These are phyloP conservation scores for Pelargonium nanum DNA, from an alignment of 345 rosid species.

Conservation along the genomic window DNA sequence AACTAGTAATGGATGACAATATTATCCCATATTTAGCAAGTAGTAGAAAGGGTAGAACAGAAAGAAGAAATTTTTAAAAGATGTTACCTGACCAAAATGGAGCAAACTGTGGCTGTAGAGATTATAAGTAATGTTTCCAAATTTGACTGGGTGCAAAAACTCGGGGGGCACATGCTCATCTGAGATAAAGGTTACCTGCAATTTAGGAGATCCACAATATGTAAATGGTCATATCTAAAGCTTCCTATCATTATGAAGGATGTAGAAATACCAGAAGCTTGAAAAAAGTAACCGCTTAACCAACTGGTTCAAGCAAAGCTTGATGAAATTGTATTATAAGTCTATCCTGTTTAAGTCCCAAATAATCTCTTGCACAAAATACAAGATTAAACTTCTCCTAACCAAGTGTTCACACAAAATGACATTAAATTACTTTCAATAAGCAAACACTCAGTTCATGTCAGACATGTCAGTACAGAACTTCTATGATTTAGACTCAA, in stretches of 20 bases:
- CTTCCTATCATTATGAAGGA: neutral
- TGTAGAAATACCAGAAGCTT: neutral
- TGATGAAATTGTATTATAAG: no score
- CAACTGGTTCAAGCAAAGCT: no score
- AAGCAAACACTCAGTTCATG: no score
- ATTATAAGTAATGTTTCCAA: conserved; percentile 52
- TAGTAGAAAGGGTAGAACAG: neutral
- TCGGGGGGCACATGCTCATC: conserved; percentile 55
- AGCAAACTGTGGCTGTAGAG: conserved; percentile 93
- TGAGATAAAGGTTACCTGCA: conserved; percentile 79
- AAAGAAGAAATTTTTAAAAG: neutral
- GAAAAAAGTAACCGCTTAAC: neutral
- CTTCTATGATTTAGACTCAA: neutral
- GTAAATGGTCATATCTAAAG: neutral
- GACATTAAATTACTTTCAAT: no score
- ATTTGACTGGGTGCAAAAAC: conserved; percentile 44
- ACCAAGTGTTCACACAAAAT: no score
- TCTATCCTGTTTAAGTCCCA: no score
- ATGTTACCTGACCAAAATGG: conserved; percentile 81
- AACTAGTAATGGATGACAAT: neutral
- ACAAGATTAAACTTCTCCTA: no score
- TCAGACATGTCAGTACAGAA: no score
- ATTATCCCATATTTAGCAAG: neutral
- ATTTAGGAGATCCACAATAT: neutral
- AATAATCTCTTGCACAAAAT: no score